Percentiles rank a stretch among this genome's conserved stretches.
Conservation (phyloP, 1,284 basidiomycete species). For the Ganoderma sp. region DNA sequence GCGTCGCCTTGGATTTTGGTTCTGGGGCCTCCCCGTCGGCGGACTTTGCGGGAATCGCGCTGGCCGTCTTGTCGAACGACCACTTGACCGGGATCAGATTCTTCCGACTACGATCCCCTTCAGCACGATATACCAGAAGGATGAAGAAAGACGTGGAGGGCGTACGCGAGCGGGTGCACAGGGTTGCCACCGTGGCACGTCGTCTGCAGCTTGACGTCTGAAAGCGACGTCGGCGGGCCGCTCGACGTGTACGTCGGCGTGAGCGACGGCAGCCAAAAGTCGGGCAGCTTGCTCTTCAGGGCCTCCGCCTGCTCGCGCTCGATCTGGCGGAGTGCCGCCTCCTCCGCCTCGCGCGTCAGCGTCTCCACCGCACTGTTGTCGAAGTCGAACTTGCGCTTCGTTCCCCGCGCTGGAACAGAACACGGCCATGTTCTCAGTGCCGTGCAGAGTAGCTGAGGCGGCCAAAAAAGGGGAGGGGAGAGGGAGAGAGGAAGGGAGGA, state of each 20-base stretch:
- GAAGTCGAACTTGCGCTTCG: conserved; percentile 81
- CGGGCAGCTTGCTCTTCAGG: conserved; percentile 85
- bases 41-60: conserved; percentile 45
- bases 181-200: conserved; percentile 82
- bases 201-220: conserved; percentile 85
- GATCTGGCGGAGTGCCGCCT: conserved; percentile 79
- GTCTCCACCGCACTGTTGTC: conserved; percentile 73
- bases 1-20: conserved; percentile 42
- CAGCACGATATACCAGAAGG: conserved; percentile 4
- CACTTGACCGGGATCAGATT: conserved; percentile 79
- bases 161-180: conserved; percentile 68
- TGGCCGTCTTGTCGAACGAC: conserved; percentile 52
- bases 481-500: conserved; percentile 17
- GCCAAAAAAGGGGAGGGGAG: too few relatives aligned
- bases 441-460: background rate
- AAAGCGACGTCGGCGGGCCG: conserved; percentile 68
- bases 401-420: conserved; percentile 60
- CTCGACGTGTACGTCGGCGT: conserved; percentile 78
- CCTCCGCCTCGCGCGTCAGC: conserved; percentile 81
- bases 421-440: background rate
- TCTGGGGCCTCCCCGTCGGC: conserved; percentile 36
- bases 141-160: background rate
- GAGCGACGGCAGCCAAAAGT: conserved; percentile 92
- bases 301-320: conserved; percentile 86
- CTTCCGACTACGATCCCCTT: conserved; percentile 61